Evolutionary conservation across 176 grass and related monocot genomes (phyloP).

Genomic region (Echinochloa phyllopogon): DNA sequence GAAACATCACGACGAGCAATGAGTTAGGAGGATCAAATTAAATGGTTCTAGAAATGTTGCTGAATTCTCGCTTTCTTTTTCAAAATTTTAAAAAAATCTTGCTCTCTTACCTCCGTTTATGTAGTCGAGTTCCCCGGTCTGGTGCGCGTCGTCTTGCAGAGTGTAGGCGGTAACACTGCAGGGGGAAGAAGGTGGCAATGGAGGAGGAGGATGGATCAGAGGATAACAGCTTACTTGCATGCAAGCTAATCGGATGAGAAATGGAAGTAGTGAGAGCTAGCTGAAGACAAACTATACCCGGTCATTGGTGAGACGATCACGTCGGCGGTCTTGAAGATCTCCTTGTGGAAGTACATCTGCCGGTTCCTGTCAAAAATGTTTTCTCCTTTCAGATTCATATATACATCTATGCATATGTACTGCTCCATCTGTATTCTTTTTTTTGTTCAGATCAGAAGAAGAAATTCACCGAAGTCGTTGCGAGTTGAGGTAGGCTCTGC

Average conservation of each 20-base stretch:
- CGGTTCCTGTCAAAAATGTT: conserved; percentile 64
- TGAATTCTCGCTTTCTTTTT: neutral
- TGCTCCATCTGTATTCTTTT: neutral
- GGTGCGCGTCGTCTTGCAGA: conserved; percentile 71
- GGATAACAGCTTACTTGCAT: no score
- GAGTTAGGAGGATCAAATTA: neutral
- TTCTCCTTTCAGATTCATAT: neutral
- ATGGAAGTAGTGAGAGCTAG: neutral
- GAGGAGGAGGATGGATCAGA: neutral
- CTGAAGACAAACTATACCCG: conserved; percentile 43
- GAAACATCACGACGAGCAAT: neutral
- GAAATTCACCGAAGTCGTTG: conserved; percentile 69
- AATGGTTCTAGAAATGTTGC: neutral
- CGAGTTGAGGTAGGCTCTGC: conserved; percentile 88
- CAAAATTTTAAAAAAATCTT: no score
- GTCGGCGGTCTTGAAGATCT: conserved; percentile 92
- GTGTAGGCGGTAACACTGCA: conserved; percentile 87
- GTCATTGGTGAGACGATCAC: conserved; percentile 97
- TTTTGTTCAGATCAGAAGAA: neutral
- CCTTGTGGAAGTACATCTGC: conserved; percentile 89
- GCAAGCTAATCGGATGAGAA: neutral
- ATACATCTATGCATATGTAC: neutral
- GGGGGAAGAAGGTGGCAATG: neutral
- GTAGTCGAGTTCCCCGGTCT: conserved; percentile 92
- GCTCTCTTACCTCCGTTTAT: conserved; percentile 86